Percentiles rank a stretch among this genome's conserved stretches.
phyloP scores from a whole-genome alignment of 2,329 filamentous ascomycete species.

The Hymenoscyphus occultus region DNA sequence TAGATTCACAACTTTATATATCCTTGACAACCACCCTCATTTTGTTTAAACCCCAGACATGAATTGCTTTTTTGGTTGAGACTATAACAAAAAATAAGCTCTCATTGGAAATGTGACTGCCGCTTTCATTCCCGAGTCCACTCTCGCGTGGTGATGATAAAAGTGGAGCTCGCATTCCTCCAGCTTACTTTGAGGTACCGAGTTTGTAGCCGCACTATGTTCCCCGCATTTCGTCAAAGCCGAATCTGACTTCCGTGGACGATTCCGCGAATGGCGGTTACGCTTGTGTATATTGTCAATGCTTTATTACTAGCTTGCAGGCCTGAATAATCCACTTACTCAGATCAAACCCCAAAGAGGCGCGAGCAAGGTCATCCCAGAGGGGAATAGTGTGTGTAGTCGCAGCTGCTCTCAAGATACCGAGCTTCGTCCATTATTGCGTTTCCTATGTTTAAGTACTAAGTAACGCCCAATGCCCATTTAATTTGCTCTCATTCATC shows the following conservation, averaged over 20 bases:
- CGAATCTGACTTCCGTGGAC: not conserved
- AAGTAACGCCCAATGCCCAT: not conserved
- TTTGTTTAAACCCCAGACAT: no score
- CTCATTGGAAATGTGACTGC: not conserved
- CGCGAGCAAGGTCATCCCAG: not conserved
- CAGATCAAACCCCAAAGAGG: not conserved
- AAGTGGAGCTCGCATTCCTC: not conserved
- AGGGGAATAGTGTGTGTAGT: not conserved
- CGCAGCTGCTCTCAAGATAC: not conserved
- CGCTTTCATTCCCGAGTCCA: not conserved
- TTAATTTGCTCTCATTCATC: not conserved
- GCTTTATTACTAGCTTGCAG: not conserved
- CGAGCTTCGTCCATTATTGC: not conserved
- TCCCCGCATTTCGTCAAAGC: not conserved
- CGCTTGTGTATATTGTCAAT: not conserved
- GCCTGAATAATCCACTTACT: not conserved
- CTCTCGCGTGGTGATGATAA: not conserved
- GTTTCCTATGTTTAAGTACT: not conserved
- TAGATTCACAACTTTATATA: no score
- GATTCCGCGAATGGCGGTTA: slow-evolving; percentile 1
- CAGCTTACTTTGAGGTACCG: not conserved
- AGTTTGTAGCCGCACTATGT: not conserved
- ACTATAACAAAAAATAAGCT: no score
- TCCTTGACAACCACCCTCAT: no score
- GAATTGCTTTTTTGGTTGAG: no score